Percentiles rank a stretch among this genome's conserved stretches.
phyloP scores from a whole-genome alignment of 177 flowering plant species.

The Tripterygium wilfordii region DNA sequence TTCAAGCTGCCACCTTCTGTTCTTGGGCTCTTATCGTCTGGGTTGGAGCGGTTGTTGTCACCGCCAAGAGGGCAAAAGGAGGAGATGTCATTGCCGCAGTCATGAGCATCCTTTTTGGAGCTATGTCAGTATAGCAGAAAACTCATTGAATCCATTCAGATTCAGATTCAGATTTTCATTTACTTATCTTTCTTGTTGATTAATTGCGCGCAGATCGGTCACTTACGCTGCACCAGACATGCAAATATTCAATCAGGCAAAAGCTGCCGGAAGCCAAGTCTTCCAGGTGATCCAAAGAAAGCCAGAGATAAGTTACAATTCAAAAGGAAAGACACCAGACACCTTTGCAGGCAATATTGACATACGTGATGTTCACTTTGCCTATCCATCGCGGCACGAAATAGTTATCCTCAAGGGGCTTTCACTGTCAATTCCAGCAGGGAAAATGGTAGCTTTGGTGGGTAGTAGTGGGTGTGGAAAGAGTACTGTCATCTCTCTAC shows the following conservation, averaged over 20 bases:
- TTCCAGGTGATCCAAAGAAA: slow-evolving; percentile 51
- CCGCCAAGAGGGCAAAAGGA: slow-evolving; percentile 33
- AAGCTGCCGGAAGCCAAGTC: slow-evolving; percentile 57
- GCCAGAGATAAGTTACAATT: slow-evolving; percentile 27
- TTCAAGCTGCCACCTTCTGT: slow-evolving; percentile 53
- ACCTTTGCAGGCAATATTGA: slow-evolving; percentile 43
- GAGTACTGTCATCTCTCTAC: slow-evolving; percentile 61
- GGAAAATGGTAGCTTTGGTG: slow-evolving; percentile 64
- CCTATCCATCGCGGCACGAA: slow-evolving; percentile 59
- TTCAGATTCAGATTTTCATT: background rate
- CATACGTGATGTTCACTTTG: slow-evolving; percentile 36
- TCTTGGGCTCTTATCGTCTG: slow-evolving; percentile 66
- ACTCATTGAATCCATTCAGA: background rate
- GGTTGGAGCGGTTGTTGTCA: slow-evolving; percentile 59
- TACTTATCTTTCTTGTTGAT: background rate
- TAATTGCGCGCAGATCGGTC: slow-evolving; percentile 57
- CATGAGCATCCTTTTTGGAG: slow-evolving; percentile 76
- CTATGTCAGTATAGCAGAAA: slow-evolving; percentile 42
- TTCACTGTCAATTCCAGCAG: slow-evolving; percentile 59
- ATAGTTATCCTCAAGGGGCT: slow-evolving; percentile 48
- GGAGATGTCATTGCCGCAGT: slow-evolving; percentile 65
- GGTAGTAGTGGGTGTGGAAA: slow-evolving; percentile 81
- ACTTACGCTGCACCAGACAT: slow-evolving; percentile 71
- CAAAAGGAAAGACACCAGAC: slow-evolving; percentile 26
- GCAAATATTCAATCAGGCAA: slow-evolving; percentile 68